These are phyloP conservation scores for Metahyphopichia silvanorum DNA, from an alignment of 805 yeast genomes.

Conservation along the genomic window DNA sequence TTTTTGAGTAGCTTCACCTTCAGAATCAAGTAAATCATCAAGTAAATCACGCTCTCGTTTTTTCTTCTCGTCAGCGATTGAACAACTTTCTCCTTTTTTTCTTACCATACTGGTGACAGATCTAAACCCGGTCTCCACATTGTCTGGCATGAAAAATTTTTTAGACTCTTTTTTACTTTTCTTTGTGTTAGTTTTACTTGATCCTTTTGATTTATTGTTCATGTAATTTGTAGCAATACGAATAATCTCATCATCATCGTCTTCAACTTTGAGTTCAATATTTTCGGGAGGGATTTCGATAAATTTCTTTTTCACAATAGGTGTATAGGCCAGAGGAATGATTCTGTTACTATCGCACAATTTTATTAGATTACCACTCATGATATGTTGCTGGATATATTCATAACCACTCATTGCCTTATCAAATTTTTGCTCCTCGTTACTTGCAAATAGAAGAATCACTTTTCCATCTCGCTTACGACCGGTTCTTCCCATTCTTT, in stretches of 20 bases:
- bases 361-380: conserved; percentile 41
- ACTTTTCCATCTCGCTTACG: conserved; percentile 89
- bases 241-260: conserved; percentile 63
- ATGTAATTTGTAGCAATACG: conserved; percentile 65
- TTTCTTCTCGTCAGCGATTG: conserved; percentile 8
- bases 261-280: conserved; percentile 50
- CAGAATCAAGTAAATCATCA: conserved; percentile 7
- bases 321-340: conserved; percentile 55
- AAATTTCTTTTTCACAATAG: conserved; percentile 51
- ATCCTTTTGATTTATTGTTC: conserved; percentile 15
- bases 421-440: conserved; percentile 76
- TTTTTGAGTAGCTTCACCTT: conserved; percentile 4
- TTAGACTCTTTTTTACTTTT: conserved; percentile 23
- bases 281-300: conserved; percentile 76
- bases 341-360: conserved; percentile 60
- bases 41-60: conserved; percentile 7
- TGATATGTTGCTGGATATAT: conserved; percentile 68
- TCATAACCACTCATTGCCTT: conserved; percentile 83
- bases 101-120: conserved; percentile 48
- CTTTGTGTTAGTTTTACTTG: conserved; percentile 6
- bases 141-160: conserved; percentile 70
- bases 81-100: conserved; percentile 11
- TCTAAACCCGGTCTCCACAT: conserved; percentile 62
- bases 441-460: conserved; percentile 66
- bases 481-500: conserved; percentile 98